phyloP scores from a whole-genome alignment of 192 early-diverging fungal species.

The Paraglomus occultum region DNA sequence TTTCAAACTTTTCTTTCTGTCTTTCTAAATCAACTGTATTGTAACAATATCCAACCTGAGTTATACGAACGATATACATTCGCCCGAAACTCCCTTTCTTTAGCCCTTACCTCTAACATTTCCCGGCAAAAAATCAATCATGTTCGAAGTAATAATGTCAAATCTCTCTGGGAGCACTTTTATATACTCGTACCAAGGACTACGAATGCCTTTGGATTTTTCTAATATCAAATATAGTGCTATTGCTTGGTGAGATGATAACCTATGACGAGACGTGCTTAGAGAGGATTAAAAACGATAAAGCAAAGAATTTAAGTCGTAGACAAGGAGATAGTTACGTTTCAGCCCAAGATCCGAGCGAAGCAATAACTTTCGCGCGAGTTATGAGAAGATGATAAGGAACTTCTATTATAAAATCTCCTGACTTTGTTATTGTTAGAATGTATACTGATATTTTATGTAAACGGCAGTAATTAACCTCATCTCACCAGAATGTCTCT shows the following conservation, averaged over 20 bases:
- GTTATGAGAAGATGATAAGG: constrained; percentile 51
- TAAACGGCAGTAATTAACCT: background rate
- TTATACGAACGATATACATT: background rate
- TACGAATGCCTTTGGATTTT: constrained; percentile 34
- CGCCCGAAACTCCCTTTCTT: background rate
- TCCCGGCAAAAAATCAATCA: constrained; percentile 40
- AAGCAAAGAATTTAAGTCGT: background rate
- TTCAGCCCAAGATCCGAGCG: background rate
- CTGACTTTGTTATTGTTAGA: constrained; percentile 38
- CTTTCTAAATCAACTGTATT: constrained; percentile 41
- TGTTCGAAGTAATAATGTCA: constrained; percentile 46
- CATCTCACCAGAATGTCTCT: constrained; percentile 45
- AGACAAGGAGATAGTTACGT: background rate
- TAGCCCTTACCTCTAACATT: constrained; percentile 37
- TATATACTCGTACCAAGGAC: constrained; percentile 42
- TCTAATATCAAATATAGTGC: constrained; percentile 46
- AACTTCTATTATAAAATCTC: constrained; percentile 53
- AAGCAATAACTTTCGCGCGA: background rate
- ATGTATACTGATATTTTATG: too few relatives aligned
- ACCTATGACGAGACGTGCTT: constrained; percentile 27
- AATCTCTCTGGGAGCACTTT: constrained; percentile 52
- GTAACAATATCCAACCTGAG: background rate
- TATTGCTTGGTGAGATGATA: constrained; percentile 43
- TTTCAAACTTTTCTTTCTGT: constrained; percentile 46
- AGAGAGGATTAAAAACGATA: background rate